These are phyloP conservation scores for Ophiocordyceps unilateralis DNA, from an alignment of 2,329 filamentous ascomycete species.

Conservation along the genomic window DNA sequence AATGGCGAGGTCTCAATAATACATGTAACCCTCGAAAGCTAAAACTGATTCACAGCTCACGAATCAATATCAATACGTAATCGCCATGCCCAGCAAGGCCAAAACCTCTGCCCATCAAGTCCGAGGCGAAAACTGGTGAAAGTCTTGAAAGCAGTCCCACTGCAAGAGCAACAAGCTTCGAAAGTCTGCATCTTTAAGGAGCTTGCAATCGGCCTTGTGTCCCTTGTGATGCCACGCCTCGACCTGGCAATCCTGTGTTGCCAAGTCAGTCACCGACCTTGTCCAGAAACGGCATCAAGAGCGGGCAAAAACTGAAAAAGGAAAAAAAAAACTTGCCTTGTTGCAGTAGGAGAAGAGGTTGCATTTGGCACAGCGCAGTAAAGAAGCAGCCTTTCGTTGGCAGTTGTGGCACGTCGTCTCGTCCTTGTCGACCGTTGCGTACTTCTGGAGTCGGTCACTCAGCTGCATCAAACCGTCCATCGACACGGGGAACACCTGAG, in stretches of 20 bases:
- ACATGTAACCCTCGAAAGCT: too few relatives aligned
- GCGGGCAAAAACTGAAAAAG: neutral
- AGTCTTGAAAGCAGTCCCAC: neutral
- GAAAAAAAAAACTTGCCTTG: neutral
- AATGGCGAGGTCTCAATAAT: too few relatives aligned
- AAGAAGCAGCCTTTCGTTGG: neutral
- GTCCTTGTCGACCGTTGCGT: neutral
- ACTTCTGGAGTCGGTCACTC: neutral
- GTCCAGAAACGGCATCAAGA: neutral
- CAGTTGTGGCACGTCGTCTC: neutral
- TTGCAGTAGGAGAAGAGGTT: neutral
- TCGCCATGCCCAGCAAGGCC: too few relatives aligned
- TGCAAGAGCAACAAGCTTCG: neutral
- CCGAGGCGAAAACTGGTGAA: neutral
- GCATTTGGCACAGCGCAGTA: neutral
- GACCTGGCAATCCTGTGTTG: neutral
- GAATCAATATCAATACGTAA: too few relatives aligned
- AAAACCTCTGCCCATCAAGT: too few relatives aligned
- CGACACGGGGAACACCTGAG: neutral
- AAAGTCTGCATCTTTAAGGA: conserved; percentile 1
- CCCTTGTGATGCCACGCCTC: neutral
- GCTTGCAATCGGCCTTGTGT: neutral
- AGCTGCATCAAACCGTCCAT: neutral
- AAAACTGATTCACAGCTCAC: too few relatives aligned
- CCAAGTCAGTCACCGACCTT: neutral